Evolutionary conservation across 495 filamentous ascomycete genomes (phyloP).

Genomic region (Annulohypoxylon stygium): DNA sequence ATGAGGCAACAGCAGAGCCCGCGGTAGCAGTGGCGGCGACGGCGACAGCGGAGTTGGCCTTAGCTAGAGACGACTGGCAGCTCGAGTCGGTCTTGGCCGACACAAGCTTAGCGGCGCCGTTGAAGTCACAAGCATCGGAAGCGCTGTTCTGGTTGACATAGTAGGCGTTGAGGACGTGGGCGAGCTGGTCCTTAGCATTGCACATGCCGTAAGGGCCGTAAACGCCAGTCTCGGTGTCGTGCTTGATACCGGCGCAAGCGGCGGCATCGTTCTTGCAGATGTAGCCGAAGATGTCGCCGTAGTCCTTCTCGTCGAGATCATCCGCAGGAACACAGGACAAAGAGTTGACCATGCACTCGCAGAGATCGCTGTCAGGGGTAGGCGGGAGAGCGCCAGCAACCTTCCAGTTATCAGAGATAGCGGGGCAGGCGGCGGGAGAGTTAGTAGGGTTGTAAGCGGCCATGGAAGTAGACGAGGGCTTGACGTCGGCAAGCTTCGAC

Average conservation of each 20-base stretch:
- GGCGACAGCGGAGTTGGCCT: constrained; percentile 59
- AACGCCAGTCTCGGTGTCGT: constrained; percentile 76
- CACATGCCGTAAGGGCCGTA: constrained; percentile 97
- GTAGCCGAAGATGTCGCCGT: constrained; percentile 74
- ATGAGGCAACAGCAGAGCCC: constrained; percentile 54
- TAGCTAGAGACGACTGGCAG: constrained; percentile 55
- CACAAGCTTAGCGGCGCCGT: constrained; percentile 71
- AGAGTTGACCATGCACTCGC: constrained; percentile 82
- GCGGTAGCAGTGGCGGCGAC: constrained; percentile 59
- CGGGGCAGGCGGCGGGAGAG: constrained; percentile 80
- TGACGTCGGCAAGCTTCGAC: constrained; percentile 73
- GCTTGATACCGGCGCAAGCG: constrained; percentile 76
- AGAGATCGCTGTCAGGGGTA: constrained; percentile 78
- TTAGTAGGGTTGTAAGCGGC: constrained; percentile 82
- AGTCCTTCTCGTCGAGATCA: constrained; percentile 63
- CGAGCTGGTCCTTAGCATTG: constrained; percentile 78
- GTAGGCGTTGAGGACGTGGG: constrained; percentile 85
- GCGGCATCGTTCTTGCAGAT: constrained; percentile 72
- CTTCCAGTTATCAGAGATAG: constrained; percentile 72
- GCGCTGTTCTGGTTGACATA: constrained; percentile 72
- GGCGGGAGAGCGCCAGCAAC: constrained; percentile 81
- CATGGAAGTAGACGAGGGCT: constrained; percentile 74
- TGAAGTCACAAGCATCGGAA: constrained; percentile 79
- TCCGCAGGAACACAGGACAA: constrained; percentile 75
- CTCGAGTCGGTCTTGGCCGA: constrained; percentile 45